Conservation (phyloP, 2,329 filamentous ascomycete species). For the Colletotrichum navitas region DNA sequence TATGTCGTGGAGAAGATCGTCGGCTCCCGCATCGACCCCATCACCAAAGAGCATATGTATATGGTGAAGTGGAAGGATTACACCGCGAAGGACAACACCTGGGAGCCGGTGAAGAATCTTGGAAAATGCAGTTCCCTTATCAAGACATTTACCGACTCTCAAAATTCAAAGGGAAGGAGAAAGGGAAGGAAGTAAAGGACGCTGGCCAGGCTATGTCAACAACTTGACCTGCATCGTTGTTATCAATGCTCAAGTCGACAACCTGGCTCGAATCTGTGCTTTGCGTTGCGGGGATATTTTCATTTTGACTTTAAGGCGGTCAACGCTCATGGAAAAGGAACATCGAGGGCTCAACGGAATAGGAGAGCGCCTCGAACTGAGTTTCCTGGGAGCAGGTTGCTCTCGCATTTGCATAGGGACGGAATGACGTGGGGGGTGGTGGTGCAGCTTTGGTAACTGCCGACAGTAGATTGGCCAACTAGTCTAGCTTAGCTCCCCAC, state of each 20-base stretch:
- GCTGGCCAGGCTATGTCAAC: neutral
- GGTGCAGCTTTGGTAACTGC: constrained; percentile 4
- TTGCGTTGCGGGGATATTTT: neutral
- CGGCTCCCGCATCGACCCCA: constrained; percentile 54
- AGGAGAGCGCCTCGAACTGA: neutral
- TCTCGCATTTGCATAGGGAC: neutral
- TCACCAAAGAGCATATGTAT: constrained; percentile 58
- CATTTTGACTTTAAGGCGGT: neutral
- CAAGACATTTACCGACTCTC: neutral
- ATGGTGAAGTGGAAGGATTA: constrained; percentile 68
- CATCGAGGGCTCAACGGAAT: too few species aligned
- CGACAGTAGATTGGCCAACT: constrained; percentile 6
- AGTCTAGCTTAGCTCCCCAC: constrained; percentile 23
- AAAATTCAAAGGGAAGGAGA: constrained; percentile 13
- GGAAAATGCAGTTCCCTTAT: constrained; percentile 54
- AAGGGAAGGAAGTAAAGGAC: neutral
- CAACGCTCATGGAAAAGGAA: neutral
- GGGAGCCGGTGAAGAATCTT: constrained; percentile 65
- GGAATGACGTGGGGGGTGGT: constrained; percentile 12
- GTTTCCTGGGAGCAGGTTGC: neutral
- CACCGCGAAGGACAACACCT: constrained; percentile 59
- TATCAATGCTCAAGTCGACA: neutral
- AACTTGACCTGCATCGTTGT: neutral
- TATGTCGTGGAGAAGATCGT: constrained; percentile 64
- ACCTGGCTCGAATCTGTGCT: neutral